These are phyloP conservation scores for Zopfia rhizophila DNA, from an alignment of 2,329 filamentous ascomycete genomes.

Conservation along the genomic window DNA sequence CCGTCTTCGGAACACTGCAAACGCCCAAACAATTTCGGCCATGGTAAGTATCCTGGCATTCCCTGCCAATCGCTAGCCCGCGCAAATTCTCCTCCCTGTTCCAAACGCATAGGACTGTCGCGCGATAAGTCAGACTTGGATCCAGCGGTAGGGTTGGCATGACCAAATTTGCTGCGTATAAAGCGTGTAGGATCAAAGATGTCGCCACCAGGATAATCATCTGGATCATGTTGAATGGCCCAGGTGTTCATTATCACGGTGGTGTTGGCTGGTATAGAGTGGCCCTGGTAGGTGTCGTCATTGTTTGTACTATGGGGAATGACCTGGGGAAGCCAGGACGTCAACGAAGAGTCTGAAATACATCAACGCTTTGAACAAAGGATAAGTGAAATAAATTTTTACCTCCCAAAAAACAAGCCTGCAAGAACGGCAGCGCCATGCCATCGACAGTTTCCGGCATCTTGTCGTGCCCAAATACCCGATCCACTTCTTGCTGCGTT, in stretches of 20 bases:
- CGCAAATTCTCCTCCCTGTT: conserved; percentile 18
- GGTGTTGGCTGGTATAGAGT: conserved; percentile 53
- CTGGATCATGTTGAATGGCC: conserved; percentile 50
- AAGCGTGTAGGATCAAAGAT: conserved; percentile 23
- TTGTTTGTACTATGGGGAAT: conserved; percentile 56
- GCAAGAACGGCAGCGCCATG: conserved; percentile 41
- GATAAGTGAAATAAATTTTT: background rate
- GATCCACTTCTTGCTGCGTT: conserved; percentile 46
- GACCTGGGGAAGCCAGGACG: conserved; percentile 38
- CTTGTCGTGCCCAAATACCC: conserved; percentile 27
- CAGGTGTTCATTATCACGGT: conserved; percentile 51
- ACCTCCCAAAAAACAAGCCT: conserved; percentile 26
- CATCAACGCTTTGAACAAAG: background rate
- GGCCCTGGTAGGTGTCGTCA: conserved; percentile 55
- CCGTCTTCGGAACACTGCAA: too few relatives aligned
- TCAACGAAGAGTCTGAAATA: conserved; percentile 50
- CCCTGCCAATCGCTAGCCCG: conserved; percentile 17
- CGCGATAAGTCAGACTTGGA: conserved; percentile 4
- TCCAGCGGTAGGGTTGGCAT: background rate
- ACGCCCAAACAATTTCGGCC: conserved; percentile 16
- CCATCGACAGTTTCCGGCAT: conserved; percentile 35
- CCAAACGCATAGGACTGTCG: conserved; percentile 17
- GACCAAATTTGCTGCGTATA: conserved; percentile 4
- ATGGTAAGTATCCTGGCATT: conserved; percentile 12
- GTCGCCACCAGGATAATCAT: conserved; percentile 27